Evolutionary conservation across 192 early-diverging fungal species (phyloP).

Genomic region (Chytriomyces sp.): DNA sequence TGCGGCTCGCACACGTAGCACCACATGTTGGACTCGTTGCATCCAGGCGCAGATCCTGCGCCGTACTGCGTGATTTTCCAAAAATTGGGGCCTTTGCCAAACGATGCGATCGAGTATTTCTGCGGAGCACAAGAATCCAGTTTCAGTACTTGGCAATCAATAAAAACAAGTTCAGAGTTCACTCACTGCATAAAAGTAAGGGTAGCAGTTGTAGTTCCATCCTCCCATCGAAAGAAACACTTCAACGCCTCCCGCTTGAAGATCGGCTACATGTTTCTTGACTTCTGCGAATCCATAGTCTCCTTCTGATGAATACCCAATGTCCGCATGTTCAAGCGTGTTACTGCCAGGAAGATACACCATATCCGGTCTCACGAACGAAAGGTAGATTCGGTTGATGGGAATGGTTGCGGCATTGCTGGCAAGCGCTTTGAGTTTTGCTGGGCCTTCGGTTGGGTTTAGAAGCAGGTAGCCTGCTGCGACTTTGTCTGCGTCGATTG

Average conservation of each 20-base stretch:
- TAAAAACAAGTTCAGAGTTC: too few species aligned
- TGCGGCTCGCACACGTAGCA: constrained; percentile 25
- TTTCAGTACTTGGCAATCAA: too few species aligned
- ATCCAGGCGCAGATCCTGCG: constrained; percentile 1
- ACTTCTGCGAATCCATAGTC: constrained; percentile 8
- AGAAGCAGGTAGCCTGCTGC: constrained; percentile 10
- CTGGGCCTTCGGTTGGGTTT: constrained; percentile 5
- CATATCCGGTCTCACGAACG: constrained; percentile 21
- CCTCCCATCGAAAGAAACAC: constrained; percentile 14
- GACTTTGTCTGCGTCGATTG: neutral
- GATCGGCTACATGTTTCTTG: neutral
- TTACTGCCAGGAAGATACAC: constrained; percentile 17
- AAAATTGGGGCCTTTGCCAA: neutral
- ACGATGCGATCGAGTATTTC: too few species aligned
- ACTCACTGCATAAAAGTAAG: constrained; percentile 2
- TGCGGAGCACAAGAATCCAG: too few species aligned
- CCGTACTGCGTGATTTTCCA: constrained; percentile 24
- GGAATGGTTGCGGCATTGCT: constrained; percentile 12
- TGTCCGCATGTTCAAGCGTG: constrained; percentile 11
- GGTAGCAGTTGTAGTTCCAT: constrained; percentile 26
- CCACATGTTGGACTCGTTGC: constrained; percentile 22
- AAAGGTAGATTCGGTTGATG: constrained; percentile 25
- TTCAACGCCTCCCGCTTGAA: constrained; percentile 15
- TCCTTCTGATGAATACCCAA: constrained; percentile 10
- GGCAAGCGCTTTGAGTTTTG: constrained; percentile 10